These are phyloP conservation scores for Pochonia chlamydosporia DNA, from an alignment of 2,329 filamentous ascomycete genomes.

Conservation along the genomic window DNA sequence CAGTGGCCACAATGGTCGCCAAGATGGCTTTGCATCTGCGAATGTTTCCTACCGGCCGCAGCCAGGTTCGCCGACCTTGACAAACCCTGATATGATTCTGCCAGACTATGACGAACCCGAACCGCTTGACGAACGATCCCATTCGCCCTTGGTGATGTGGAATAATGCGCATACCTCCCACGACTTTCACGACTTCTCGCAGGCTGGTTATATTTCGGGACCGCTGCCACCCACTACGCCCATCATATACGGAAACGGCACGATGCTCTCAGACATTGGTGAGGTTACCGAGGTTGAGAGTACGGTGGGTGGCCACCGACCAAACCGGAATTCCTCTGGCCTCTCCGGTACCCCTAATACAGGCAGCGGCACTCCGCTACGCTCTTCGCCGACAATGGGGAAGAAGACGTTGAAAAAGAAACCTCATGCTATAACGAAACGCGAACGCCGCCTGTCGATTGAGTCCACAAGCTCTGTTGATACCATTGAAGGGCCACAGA, in stretches of 20 bases:
- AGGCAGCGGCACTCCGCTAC: slow-evolving; percentile 26
- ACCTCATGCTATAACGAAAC: slow-evolving; percentile 33
- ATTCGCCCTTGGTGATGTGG: slow-evolving; percentile 48
- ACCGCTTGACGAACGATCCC: slow-evolving; percentile 45
- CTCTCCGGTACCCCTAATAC: slow-evolving; percentile 18
- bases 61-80: slow-evolving; percentile 77
- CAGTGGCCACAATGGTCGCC: slow-evolving; percentile 21
- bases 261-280: slow-evolving; percentile 62
- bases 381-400: slow-evolving; percentile 41
- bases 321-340: slow-evolving; percentile 31
- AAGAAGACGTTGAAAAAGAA: slow-evolving; percentile 38
- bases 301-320: slow-evolving; percentile 36
- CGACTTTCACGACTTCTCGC: slow-evolving; percentile 36
- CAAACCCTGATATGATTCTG: slow-evolving; percentile 91
- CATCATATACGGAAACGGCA: slow-evolving; percentile 64
- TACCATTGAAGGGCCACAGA: slow-evolving; percentile 38
- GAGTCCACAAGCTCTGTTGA: slow-evolving; percentile 59
- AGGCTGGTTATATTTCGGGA: slow-evolving; percentile 33
- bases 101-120: slow-evolving; percentile 63
- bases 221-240: slow-evolving; percentile 51
- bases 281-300: slow-evolving; percentile 51
- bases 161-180: slow-evolving; percentile 35
- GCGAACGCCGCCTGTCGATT: slow-evolving; percentile 48
- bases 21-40: slow-evolving; percentile 19
- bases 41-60: slow-evolving; percentile 36